Evolutionary conservation across 306 rosid genomes (phyloP), one percentile per base, ranked within the genome.

Genomic region (Casuarina cunninghamiana): DNA sequence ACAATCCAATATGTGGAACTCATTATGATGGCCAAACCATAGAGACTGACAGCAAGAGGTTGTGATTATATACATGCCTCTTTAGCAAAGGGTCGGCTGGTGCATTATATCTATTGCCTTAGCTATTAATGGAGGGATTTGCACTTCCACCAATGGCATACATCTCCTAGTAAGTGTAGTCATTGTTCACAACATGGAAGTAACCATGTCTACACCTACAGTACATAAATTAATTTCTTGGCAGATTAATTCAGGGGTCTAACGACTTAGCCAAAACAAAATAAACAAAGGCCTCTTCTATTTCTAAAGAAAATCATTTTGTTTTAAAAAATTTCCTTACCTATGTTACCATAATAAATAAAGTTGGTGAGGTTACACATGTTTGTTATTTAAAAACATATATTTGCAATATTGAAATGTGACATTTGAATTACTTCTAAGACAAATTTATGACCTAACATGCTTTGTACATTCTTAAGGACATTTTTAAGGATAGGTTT

Each of bases 151-250:
- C 98, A 78, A 95, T 95, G 63, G 98, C 98, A 73, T 95, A 95
- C 98, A 95, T 95, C 78, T 95, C 98, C 98, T 97, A 94, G 77
- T 94, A 97, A 71, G 98, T 94, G 85, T 94, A 94, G 84, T 94
- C 98, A 73, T 94, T 94, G 95, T 94, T 94, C 92, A 94, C 98
- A 78, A 94, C 98, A 77, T 94, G 98, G 83, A 95, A 95, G 77
- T 95, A 95, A 50, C 98, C 98, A 26, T 95, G 98, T 73, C 98
- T 84, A 80, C 98, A 95, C 85, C 98, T 95, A 93, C 80, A 87
- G 65, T 82, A 62, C 48, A 78, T 58, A 2, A 0, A 78, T 53
- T 80, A 69, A 38, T 53, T 7, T 46, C 62, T 61, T 74, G 80
- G 77, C 65, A 82, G 81, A 51, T 74, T 68, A 75, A 70, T 26